These are phyloP conservation scores for Sugiyamaella novakii DNA, from an alignment of 1,139 yeast genomes.

Conservation along the genomic window DNA sequence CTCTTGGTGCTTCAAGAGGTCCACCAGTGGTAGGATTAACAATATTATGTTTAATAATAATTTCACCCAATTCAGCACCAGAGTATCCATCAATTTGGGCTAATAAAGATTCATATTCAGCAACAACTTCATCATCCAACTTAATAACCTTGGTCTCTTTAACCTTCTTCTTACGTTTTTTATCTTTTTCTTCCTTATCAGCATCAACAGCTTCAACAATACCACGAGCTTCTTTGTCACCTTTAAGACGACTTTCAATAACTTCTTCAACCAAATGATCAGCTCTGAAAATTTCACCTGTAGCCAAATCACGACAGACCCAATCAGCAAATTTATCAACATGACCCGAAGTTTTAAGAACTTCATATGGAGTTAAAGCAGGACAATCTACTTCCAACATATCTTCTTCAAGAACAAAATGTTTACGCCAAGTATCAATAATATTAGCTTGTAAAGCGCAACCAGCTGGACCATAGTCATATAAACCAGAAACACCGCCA, in stretches of 20 bases:
- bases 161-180: conserved; percentile 94
- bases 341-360: conserved; percentile 97
- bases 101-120: conserved; percentile 80
- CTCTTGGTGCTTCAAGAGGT: conserved; percentile 82
- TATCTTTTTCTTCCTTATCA: conserved; percentile 67
- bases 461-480: conserved; percentile 99
- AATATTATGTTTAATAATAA: conserved; percentile 78
- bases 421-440: conserved; percentile 95
- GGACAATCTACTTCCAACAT: conserved; percentile 99
- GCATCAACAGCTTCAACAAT: conserved; percentile 56
- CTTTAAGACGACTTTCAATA: conserved; percentile 90
- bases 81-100: conserved; percentile 93
- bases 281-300: conserved; percentile 98
- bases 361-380: conserved; percentile 96
- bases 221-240: conserved; percentile 96
- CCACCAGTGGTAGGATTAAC: conserved; percentile 91
- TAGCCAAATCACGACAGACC: conserved; percentile 95
- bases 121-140: conserved; percentile 75
- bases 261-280: conserved; percentile 98
- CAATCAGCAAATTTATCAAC: conserved; percentile 99
- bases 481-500: conserved; percentile 97
- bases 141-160: conserved; percentile 89
- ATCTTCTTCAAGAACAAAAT: conserved; percentile 94
- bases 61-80: conserved; percentile 87
- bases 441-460: conserved; percentile 97